A percentile compares a stretch with the other conserved stretches of the same genome.
Evolutionary conservation across 2,329 filamentous ascomycete genomes (phyloP).

Genomic region (Hypoxylon sp.): DNA sequence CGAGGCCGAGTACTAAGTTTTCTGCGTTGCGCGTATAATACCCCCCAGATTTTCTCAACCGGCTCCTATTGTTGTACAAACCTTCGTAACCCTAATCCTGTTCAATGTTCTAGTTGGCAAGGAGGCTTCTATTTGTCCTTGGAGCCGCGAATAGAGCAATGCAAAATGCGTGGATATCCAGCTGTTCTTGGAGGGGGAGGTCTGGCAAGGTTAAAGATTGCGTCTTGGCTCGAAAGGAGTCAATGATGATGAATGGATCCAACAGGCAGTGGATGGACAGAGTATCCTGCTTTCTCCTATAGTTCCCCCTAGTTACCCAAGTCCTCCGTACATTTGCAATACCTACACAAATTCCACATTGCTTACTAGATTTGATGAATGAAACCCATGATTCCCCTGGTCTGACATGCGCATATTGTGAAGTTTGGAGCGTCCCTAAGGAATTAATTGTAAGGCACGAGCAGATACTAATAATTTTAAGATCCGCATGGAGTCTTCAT

Average conservation of each 20-base stretch:
- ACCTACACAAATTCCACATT: constrained; percentile 28
- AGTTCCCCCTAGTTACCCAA: constrained; percentile 23
- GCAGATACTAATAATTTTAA: background rate
- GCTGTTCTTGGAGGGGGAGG: constrained; percentile 28
- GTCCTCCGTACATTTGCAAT: constrained; percentile 26
- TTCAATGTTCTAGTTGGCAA: constrained; percentile 39
- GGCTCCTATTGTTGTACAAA: constrained; percentile 34
- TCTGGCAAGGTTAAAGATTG: constrained; percentile 16
- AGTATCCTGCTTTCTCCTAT: constrained; percentile 31
- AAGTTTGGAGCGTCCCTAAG: background rate
- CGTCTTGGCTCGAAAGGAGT: constrained; percentile 8
- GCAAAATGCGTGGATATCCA: constrained; percentile 39
- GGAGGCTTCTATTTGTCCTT: constrained; percentile 26
- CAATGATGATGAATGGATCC: constrained; percentile 7
- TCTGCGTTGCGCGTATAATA: constrained; percentile 51
- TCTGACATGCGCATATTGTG: background rate
- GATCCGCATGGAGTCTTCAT: background rate
- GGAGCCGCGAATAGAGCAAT: constrained; percentile 35
- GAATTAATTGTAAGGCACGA: background rate
- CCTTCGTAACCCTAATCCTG: constrained; percentile 19
- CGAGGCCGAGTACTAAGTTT: constrained; percentile 82
- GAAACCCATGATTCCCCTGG: constrained; percentile 30
- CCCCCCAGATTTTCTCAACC: constrained; percentile 44
- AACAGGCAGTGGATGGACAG: constrained; percentile 28
- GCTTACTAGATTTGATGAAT: constrained; percentile 36